Base-by-base conservation (phyloP, 1,139 yeast genomes). In the Yamadazyma atlantica region DNA sequence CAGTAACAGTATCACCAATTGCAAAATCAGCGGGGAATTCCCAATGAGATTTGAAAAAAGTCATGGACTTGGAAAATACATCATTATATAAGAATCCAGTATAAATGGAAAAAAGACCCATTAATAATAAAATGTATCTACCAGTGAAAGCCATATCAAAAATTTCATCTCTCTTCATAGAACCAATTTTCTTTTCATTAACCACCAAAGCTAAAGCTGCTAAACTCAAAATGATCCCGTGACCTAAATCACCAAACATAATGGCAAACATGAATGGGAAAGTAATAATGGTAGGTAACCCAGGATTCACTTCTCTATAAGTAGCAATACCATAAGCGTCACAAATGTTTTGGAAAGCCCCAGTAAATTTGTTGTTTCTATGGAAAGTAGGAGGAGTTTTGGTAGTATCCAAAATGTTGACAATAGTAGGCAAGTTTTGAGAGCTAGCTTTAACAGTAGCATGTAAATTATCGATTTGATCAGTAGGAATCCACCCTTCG, bases 181-280 rank as follows among this genome's bases (percentile, higher is more conserved):
- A 67, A 19, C 71, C 76, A 34, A 85, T 68, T 40, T 69, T 66
- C 49, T 70, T 76, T 55, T 85, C 92, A 52, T 80, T 78, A 38
- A 73, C 51, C 6, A 85, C 88, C 48, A 85, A 63, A 15, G 67
- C 55, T 29, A 69, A 57, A 1, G 87, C 89, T 23, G 82, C 81
- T 45, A 81, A 61, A 34, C 78, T 62, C 53, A 85, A 64, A 41
- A 85, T 71, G 45, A 84, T 70, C 3, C 94, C 94, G 58, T 85
- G 94, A 18, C 94, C 94, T 44, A 83, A 61, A 64, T 85, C 94
- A 71, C 94, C 94, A 67, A 85, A 85, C 94, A 85, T 85, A 49
- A 85, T 80, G 25, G 94, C 90, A 64, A 85, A 85, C 88, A 85
- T 82, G 55, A 85, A 85, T 27, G 94, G 94, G 68, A 85, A 85